Percentiles rank a stretch among this genome's conserved stretches.
Evolutionary conservation across 768 basidiomycete species (phyloP).

Genomic region (Lentinula boryana): DNA sequence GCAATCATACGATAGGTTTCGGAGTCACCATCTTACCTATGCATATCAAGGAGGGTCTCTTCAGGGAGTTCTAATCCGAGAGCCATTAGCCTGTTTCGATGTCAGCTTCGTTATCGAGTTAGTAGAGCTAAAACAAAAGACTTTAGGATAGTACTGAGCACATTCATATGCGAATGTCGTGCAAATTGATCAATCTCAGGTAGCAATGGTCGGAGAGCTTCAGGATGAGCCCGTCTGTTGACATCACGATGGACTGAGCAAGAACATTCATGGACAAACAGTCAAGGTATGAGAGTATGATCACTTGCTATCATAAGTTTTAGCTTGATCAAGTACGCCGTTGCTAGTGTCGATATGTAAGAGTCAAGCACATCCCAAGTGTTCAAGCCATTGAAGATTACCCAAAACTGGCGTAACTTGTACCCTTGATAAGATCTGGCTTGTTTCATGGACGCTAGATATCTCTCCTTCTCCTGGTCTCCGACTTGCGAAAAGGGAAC

Average conservation of each 20-base stretch:
- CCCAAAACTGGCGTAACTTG: conserved; percentile 45
- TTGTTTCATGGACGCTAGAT: conserved; percentile 31
- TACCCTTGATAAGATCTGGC: conserved; percentile 47
- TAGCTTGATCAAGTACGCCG: conserved; percentile 35
- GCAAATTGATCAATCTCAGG: conserved; percentile 19
- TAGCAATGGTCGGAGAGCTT: conserved; percentile 25
- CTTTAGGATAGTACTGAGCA: conserved; percentile 25
- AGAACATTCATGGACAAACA: neutral
- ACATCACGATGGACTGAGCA: conserved; percentile 27
- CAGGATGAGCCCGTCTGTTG: conserved; percentile 26
- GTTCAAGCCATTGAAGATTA: conserved; percentile 11
- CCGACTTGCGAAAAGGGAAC: conserved; percentile 33
- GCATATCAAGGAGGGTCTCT: conserved; percentile 26
- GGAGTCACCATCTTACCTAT: conserved; percentile 23
- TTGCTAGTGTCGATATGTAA: conserved; percentile 23
- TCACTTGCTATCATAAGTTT: conserved; percentile 33
- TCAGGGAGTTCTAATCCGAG: conserved; percentile 34
- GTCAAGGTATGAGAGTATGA: too few species aligned
- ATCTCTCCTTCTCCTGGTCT: conserved; percentile 35
- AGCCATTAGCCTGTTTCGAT: conserved; percentile 26
- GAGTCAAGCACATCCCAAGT: neutral
- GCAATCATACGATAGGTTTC: conserved; percentile 25
- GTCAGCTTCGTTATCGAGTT: neutral
- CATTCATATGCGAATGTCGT: conserved; percentile 19
- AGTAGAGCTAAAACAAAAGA: neutral